A percentile compares a stretch with the other conserved stretches of the same genome.
Conservation (phyloP, 2,329 filamentous ascomycete species). For the Hymenoscyphus repandus region DNA sequence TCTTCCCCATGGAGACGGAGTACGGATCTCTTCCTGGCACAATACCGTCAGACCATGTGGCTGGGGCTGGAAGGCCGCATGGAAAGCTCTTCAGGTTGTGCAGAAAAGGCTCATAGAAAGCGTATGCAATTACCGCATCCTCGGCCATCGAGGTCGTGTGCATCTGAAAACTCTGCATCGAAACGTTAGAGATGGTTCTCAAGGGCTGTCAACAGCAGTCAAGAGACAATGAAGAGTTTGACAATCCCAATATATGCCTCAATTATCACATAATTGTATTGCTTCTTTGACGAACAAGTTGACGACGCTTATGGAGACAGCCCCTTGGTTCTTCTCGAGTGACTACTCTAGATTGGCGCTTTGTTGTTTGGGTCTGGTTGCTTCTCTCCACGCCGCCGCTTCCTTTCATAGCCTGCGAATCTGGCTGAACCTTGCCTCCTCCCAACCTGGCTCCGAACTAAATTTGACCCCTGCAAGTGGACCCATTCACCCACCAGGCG, state of each 20-base stretch:
- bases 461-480: not conserved
- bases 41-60: not conserved
- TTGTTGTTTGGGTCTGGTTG: not conserved
- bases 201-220: not conserved
- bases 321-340: too few relatives aligned
- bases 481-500: not conserved
- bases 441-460: too few relatives aligned
- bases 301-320: not conserved
- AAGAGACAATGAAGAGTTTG: conserved; percentile 1
- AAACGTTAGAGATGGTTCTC: too few relatives aligned
- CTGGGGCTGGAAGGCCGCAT: not conserved
- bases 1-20: not conserved
- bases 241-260: not conserved
- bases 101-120: conserved; percentile 2
- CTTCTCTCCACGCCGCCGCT: not conserved
- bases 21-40: not conserved
- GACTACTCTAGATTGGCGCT: not conserved
- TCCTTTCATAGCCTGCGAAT: not conserved
- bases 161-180: conserved; percentile 2
- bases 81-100: conserved; percentile 2
- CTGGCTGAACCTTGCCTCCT: too few relatives aligned
- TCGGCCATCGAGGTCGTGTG: not conserved
- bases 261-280: not conserved
- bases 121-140: conserved; percentile 5
- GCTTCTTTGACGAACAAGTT: not conserved